Evolutionary conservation across 768 basidiomycete species (phyloP), one percentile per base, ranked within the genome.

Genomic region (Cystobasidium tubakii): DNA sequence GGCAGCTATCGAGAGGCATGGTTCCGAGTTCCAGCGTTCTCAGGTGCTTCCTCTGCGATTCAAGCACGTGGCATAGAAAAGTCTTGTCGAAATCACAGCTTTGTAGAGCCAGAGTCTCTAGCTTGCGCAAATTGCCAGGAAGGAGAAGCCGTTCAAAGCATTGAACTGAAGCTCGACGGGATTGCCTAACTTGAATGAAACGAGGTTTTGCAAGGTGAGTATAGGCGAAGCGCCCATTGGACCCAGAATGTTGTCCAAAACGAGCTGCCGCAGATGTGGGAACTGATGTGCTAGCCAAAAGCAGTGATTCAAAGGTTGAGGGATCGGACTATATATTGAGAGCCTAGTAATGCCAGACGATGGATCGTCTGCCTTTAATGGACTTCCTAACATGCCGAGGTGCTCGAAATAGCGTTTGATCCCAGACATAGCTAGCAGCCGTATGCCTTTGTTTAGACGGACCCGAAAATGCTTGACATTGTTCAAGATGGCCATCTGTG

Each of bases 1-100:
- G 10, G 31, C 12, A 33, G 23, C 29, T 27, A 2, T 12, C 50
- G 27, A 27, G 54, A 29, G 13, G 9, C 23, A 33, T 27, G 7
- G 55, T 31, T 6, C 69, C 69, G 1, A 71, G 69, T 60, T 71
- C 53, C 29, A 71, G 69, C 33, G 34, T 34, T 13, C 4, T 46
- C 13, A 71, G 55, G 25, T 15, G 2, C 10, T 71, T 17, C 12
- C 25, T 46, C 9, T 27, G 50, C 2, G 10, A 27, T 17, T 36
- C 29, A 10, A 71, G 54, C 2, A 60, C 34, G 9, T 71, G 54
- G 3, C 44, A 19, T 9, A 57, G 39, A 39, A 71, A 71, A 1
- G 27, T 25, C 15, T 19, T n/a, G 39, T 71, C 55, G 31, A 71
- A 29, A 15, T 29, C 33, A 34, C 31, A 34, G 44, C 54, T 54